Evolutionary conservation across 352 stramenopile genomes (phyloP).

Genomic region (Phytophthora syringae): DNA sequence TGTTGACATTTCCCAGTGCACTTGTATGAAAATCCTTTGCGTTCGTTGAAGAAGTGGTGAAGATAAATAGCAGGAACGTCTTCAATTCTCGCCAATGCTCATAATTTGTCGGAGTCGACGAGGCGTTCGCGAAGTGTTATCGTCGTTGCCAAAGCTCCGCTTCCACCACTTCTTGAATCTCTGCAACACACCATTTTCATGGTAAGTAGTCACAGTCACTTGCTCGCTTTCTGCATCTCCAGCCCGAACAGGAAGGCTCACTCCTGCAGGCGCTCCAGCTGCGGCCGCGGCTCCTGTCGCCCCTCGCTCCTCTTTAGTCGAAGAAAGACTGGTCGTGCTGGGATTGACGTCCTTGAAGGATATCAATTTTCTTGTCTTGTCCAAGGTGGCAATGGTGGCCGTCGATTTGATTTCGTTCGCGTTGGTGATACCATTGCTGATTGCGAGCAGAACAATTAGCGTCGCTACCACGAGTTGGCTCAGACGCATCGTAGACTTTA

Average conservation of each 20-base stretch:
- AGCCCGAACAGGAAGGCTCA: not conserved
- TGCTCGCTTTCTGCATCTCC: not conserved
- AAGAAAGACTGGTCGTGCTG: not conserved
- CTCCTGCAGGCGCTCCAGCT: not conserved
- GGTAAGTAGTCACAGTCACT: not conserved
- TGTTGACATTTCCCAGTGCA: not conserved
- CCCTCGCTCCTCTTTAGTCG: constrained; percentile 2
- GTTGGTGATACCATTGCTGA: not conserved
- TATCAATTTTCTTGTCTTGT: not conserved
- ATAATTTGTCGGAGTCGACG: not conserved
- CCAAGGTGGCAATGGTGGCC: no score
- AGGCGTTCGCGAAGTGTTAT: not conserved
- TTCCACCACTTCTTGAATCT: not conserved
- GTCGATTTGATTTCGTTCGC: not conserved
- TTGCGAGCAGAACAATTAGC: constrained; percentile 2
- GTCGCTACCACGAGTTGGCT: constrained; percentile 3
- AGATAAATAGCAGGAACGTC: not conserved
- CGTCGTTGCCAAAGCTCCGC: not conserved
- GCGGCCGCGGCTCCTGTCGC: no score
- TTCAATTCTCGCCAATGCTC: not conserved
- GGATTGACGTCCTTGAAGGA: not conserved
- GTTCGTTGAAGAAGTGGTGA: no score
- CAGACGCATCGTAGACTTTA: constrained; percentile 13
- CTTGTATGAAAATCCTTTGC: not conserved
- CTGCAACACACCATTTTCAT: not conserved